A percentile compares a stretch with the other conserved stretches of the same genome.
Conservation (phyloP, 2,329 filamentous ascomycete species). For the Hymenoscyphus albidus region DNA sequence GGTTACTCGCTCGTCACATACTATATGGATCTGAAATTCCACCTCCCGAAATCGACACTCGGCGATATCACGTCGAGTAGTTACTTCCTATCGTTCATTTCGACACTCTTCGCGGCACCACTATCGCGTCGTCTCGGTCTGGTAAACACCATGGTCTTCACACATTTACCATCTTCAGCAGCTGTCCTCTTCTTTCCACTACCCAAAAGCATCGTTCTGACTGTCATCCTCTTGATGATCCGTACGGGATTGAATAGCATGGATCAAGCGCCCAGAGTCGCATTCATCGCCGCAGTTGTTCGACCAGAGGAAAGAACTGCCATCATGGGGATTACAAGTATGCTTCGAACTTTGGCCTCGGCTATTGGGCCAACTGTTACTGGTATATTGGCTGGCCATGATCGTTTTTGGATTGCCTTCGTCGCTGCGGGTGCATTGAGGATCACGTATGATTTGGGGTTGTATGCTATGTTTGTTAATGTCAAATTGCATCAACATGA, state of each 20-base stretch:
- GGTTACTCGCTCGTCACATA: constrained; percentile 55
- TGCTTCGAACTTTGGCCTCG: constrained; percentile 60
- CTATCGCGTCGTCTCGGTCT: constrained; percentile 51
- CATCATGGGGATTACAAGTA: constrained; percentile 66
- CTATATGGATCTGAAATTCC: constrained; percentile 54
- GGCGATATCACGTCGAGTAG: constrained; percentile 54
- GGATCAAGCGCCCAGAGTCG: constrained; percentile 66
- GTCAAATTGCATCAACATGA: constrained; percentile 29
- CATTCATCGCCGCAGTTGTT: constrained; percentile 64
- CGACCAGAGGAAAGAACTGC: constrained; percentile 63
- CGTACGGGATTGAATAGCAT: constrained; percentile 61
- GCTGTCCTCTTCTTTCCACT: constrained; percentile 52
- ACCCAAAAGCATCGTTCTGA: constrained; percentile 51
- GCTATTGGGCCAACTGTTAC: constrained; percentile 60
- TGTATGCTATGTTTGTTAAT: constrained; percentile 47
- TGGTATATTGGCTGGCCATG: constrained; percentile 53
- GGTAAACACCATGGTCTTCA: constrained; percentile 70
- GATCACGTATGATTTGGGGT: constrained; percentile 54
- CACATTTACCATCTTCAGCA: constrained; percentile 58
- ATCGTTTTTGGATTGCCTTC: constrained; percentile 60
- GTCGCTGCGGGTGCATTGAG: constrained; percentile 58
- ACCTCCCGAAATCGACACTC: constrained; percentile 52
- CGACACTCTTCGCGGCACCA: constrained; percentile 48
- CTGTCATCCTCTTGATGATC: constrained; percentile 56
- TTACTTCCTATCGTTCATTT: constrained; percentile 53